These are phyloP conservation scores for Crepidotus variabilis DNA, from an alignment of 768 basidiomycete genomes.

Conservation along the genomic window DNA sequence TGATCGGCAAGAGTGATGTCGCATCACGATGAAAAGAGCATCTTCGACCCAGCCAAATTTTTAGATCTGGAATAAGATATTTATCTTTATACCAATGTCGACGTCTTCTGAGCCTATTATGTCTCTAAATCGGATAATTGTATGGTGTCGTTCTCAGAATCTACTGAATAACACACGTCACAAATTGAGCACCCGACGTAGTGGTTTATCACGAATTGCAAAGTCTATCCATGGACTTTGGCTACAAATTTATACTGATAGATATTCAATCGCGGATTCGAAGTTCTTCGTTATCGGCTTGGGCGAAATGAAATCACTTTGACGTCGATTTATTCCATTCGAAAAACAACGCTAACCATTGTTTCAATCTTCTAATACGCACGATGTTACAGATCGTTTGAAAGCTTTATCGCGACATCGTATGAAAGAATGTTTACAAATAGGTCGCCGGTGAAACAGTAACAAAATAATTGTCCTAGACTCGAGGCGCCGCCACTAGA, in stretches of 20 bases:
- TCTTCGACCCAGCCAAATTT: no score
- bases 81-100: no score
- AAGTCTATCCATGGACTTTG: neutral
- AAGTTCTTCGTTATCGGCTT: slow-evolving; percentile 1
- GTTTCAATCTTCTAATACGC: neutral
- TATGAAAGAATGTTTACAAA: neutral
- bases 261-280: neutral
- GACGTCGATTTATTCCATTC: neutral
- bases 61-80: no score
- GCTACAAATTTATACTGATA: neutral
- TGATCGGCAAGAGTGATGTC: no score
- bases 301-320: slow-evolving; percentile 7
- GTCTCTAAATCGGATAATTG: no score
- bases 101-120: no score
- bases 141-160: no score
- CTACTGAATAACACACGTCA: no score
- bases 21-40: no score
- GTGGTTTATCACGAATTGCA: no score
- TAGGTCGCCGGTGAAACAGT: neutral
- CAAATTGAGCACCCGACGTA: no score
- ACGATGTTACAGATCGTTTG: neutral
- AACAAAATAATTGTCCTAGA: neutral
- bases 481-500: neutral
- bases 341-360: neutral
- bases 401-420: neutral